Evolutionary conservation across 192 early-diverging fungal genomes (phyloP).

Genomic region (Coemansia sp.): DNA sequence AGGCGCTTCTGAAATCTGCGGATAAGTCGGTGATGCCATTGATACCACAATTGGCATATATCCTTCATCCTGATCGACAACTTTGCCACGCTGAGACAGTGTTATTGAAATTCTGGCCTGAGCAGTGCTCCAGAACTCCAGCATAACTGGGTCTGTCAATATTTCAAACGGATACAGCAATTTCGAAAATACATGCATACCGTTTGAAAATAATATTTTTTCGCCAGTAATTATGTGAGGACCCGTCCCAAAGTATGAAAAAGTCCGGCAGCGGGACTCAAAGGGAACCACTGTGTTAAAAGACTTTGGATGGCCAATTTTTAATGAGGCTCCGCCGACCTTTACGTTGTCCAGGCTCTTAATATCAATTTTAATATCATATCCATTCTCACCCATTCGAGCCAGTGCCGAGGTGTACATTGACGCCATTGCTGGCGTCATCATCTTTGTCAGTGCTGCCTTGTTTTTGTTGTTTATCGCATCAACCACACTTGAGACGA

Average conservation of each 20-base stretch:
- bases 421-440: not conserved
- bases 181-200: not conserved
- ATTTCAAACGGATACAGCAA: not conserved
- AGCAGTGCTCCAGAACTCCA: not conserved
- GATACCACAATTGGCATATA: conserved; percentile 20
- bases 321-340: not conserved
- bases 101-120: not conserved
- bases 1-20: not conserved
- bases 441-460: not conserved
- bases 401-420: not conserved
- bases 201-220: not conserved
- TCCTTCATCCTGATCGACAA: conserved; percentile 22
- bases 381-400: not conserved
- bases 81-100: conserved; percentile 5
- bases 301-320: not conserved
- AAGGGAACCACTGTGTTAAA: not conserved
- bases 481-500: not conserved
- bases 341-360: not conserved
- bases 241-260: not conserved
- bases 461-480: not conserved
- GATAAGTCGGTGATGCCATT: conserved; percentile 19
- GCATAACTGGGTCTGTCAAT: no score
- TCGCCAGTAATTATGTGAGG: not conserved
- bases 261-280: not conserved
- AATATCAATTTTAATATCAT: not conserved